Base-by-base conservation (phyloP, 192 early-diverging fungal species). In the Chytriomyces sp. region DNA sequence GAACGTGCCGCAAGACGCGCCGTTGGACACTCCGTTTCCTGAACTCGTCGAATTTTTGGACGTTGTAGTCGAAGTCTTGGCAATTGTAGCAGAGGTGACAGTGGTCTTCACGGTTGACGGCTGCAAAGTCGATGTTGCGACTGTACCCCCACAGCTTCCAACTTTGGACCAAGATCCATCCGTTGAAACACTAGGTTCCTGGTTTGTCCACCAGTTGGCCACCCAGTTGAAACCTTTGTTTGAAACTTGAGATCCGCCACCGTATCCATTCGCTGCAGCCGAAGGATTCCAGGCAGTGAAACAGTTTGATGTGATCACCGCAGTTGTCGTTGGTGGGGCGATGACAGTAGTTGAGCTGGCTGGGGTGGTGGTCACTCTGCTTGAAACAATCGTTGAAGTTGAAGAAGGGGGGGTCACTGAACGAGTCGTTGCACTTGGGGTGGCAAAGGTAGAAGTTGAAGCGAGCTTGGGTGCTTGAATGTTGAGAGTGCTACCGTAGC, bases 401-500 rank as follows among this genome's bases (percentile, higher is more conserved):
- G 63, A n/a, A n/a, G 63, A 13, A 35, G 63, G 1, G 11, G 26
- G 2, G 1, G 18, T 1, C 16, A 26, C 28, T 23, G 63, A 64
- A 64, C 10, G 18, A 6, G 63, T 24, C 11, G 63, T 64, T 23
- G 63, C n/a, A 1, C 26, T 64, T 64, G 63, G 11, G 6, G 28
- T 64, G 18, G 63, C 11, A 26, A 13, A 0, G 2, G 63, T 64
- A 26, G 63, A 24, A 18, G 63, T 64, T n/a, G 18, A 35, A 13
- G 20, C 0, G n/a, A 64, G 11, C 20, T 23, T 13, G 18, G 68
- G 68, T 4, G 68, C 68, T 53, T n/a, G 11, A 24, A 69, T 69
- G 35, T 69, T 69, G n/a, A 69, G 23, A 47, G 26, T 50, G 26
- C 45, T 20, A 16, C 68, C 68, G 35, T 69, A 69, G 45, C 68